phyloP scores from a whole-genome alignment of 1,284 basidiomycete genomes.

The Tilletia setariae region DNA sequence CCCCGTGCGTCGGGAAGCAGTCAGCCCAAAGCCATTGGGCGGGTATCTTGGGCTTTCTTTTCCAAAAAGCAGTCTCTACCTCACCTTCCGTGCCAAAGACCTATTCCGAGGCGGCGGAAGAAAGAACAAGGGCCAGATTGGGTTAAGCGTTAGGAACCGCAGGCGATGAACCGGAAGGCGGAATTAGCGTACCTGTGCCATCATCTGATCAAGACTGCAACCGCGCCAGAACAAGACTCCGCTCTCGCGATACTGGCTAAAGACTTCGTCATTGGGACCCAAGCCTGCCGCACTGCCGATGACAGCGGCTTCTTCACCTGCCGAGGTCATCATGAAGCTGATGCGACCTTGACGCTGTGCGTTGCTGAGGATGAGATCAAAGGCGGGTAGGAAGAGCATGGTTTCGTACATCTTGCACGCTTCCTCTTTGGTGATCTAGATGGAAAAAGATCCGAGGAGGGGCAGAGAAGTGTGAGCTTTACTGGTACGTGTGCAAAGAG shows the following conservation, averaged over 20 bases:
- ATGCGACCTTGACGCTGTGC: constrained; percentile 90
- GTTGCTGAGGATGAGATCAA: constrained; percentile 85
- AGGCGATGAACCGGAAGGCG: not conserved
- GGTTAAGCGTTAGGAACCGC: too few species aligned
- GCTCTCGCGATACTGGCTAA: constrained; percentile 64
- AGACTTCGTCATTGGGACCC: constrained; percentile 70
- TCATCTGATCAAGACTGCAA: constrained; percentile 58
- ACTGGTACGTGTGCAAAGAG: too few species aligned
- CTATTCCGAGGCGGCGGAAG: not conserved
- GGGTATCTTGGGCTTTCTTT: too few species aligned
- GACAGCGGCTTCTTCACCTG: constrained; percentile 88
- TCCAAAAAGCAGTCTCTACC: not conserved
- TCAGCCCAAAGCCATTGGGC: not conserved
- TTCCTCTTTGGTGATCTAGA: constrained; percentile 30
- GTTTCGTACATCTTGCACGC: constrained; percentile 41
- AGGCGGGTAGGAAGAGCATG: constrained; percentile 66
- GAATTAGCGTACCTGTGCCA: constrained; percentile 27
- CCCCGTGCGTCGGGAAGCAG: too few species aligned
- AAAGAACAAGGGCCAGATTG: not conserved
- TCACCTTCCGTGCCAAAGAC: constrained; percentile 39
- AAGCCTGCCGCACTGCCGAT: constrained; percentile 85
- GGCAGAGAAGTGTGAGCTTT: too few species aligned
- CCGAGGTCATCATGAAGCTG: constrained; percentile 74
- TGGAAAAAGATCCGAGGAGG: not conserved
- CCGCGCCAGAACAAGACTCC: constrained; percentile 85